Conservation (phyloP, 2,329 filamentous ascomycete species). For the Biscogniauxia mediterranea region DNA sequence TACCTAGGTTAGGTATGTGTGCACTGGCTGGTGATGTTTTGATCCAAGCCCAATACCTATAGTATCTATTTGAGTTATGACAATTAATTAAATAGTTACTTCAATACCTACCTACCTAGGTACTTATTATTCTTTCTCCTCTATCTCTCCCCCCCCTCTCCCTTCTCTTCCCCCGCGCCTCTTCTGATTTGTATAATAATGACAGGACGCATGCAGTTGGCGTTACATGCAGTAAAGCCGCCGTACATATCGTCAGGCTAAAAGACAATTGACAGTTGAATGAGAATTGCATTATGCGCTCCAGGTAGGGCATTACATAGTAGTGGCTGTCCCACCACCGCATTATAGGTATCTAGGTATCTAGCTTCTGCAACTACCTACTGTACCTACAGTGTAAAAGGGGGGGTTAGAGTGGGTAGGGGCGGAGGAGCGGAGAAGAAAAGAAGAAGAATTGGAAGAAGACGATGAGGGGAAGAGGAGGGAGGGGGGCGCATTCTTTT, state of each 20-base stretch:
- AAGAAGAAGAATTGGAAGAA: too few species aligned
- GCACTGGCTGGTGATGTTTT: background rate
- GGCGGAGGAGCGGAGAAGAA: background rate
- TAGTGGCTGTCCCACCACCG: background rate
- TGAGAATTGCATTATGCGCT: background rate
- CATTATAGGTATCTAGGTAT: background rate
- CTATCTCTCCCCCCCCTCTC: background rate
- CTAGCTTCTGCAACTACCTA: too few species aligned
- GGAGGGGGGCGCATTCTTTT: too few species aligned
- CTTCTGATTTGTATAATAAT: too few species aligned
- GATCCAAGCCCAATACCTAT: too few species aligned
- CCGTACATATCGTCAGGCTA: background rate
- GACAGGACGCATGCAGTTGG: background rate
- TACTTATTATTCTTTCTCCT: too few species aligned
- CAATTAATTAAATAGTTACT: too few species aligned
- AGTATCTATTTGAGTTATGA: too few species aligned
- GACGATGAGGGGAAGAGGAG: too few species aligned
- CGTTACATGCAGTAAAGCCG: background rate
- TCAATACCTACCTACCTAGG: too few species aligned
- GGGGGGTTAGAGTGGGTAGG: too few species aligned
- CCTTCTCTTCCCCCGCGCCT: background rate
- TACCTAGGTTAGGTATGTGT: background rate
- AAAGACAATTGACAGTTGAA: background rate
- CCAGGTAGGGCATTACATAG: background rate
- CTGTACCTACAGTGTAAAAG: too few species aligned